Evolutionary conservation across 495 filamentous ascomycete species (phyloP).

Genomic region (Aspergillus wentii): DNA sequence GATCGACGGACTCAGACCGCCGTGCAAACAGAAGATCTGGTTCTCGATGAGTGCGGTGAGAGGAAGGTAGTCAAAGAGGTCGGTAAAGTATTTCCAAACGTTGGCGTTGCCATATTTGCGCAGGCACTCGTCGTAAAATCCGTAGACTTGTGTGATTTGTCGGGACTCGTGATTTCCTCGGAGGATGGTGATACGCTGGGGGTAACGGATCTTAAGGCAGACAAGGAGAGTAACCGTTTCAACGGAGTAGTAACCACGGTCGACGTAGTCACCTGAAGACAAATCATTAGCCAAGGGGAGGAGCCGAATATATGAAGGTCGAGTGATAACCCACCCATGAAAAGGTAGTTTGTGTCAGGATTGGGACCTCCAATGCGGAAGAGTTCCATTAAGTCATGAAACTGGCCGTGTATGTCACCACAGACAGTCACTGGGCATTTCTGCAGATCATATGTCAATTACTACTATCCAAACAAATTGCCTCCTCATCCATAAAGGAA

Average conservation of each 20-base stretch:
- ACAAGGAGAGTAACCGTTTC: conserved; percentile 94
- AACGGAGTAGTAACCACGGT: conserved; percentile 95
- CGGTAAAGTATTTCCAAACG: conserved; percentile 99
- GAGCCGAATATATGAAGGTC: not conserved
- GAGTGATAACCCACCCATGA: conserved; percentile 66
- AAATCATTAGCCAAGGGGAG: too few species aligned
- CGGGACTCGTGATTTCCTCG: conserved; percentile 72
- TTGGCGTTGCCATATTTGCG: conserved; percentile 98
- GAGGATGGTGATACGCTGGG: conserved; percentile 92
- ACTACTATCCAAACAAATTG: conserved; percentile 1
- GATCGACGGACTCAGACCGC: conserved; percentile 91
- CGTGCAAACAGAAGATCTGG: conserved; percentile 99
- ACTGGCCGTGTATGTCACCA: conserved; percentile 91
- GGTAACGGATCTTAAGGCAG: conserved; percentile 92
- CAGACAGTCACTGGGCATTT: conserved; percentile 94
- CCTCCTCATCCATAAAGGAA: conserved; percentile 1
- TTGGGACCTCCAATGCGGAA: conserved; percentile 91
- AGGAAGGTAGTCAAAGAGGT: conserved; percentile 97
- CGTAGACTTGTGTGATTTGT: conserved; percentile 1
- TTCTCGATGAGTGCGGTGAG: conserved; percentile 98
- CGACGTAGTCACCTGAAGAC: conserved; percentile 81
- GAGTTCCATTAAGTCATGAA: conserved; percentile 91
- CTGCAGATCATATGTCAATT: conserved; percentile 34
- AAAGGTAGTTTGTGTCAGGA: conserved; percentile 91
- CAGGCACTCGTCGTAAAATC: conserved; percentile 56